Base-by-base conservation (phyloP, 2,329 filamentous ascomycete species). In the Spiromastix sp. region DNA sequence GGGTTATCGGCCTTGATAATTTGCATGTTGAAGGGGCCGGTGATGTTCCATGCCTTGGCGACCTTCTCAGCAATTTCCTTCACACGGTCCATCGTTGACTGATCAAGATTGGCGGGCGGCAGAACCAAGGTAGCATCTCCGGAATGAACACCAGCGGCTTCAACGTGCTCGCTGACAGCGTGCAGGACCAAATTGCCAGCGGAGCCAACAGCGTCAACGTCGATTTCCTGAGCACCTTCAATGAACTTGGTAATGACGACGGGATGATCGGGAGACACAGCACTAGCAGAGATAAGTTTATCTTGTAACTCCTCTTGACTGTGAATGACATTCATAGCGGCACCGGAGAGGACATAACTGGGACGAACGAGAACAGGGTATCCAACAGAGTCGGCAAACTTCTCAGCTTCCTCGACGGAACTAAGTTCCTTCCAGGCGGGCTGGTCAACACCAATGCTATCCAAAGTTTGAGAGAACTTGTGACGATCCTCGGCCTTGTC, bases 11-110 rank as follows among this genome's bases (percentile, higher is more conserved):
- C 85, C 69, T 93, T 93, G 74, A 98, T 96, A 64, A 98, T 93
- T 59, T 98, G 91, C 89, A 98, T 96, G 74, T 98, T 98, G 77
- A 96, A 98, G 40, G 91, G 91, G 37, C 91, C 91, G 13, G 86
- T 96, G 60, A 96, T 96, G 55, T 74, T 86, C 85, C 89, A 95
- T 31, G 91, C 91, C 65, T 91, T 83, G 47, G 91, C 91, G 34
- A 98, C 87, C 74, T 94, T 96, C 62, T 87, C 65, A 11, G 91
- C 89, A 50, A 98, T 96, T 49, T 85, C 85, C 77, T 95, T 96
- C 55, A 94, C 76, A 42, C 91, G 85, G 46, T 74, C 76, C 74
- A 94, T 82, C 46, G 81, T 82, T 39, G 63, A 65, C 48, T 81
- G 69, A 45, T 93, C 83, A 16, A 96, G 77, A 56, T 74, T 81